Evolutionary conservation across 1,284 basidiomycete species (phyloP).

Genomic region (Marasmius fiardii): DNA sequence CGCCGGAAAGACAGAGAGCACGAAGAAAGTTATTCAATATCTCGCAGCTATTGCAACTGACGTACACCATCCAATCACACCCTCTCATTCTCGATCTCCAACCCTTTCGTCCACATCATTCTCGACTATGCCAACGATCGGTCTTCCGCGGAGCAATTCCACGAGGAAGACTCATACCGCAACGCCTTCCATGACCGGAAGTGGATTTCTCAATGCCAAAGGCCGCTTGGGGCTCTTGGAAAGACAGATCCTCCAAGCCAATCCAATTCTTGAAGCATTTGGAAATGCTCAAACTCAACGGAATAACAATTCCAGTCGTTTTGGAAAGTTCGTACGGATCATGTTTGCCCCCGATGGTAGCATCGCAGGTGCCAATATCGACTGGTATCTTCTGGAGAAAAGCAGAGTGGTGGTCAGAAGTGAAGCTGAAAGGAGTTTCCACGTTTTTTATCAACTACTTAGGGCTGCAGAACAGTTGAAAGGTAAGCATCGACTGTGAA

Average conservation of each 20-base stretch:
- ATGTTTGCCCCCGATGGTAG: conserved; percentile 92
- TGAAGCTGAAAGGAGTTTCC: conserved; percentile 90
- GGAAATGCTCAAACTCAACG: conserved; percentile 98
- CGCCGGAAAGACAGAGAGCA: conserved; percentile 99
- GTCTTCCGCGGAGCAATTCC: conserved; percentile 56
- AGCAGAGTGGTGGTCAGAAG: conserved; percentile 90
- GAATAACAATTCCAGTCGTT: conserved; percentile 99
- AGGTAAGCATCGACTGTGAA: conserved; percentile 38
- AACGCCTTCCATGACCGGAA: conserved; percentile 40
- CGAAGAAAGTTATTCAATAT: conserved; percentile 99
- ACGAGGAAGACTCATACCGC: conserved; percentile 40
- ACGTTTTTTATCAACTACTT: conserved; percentile 94
- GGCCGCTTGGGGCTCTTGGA: conserved; percentile 86
- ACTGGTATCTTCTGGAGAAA: conserved; percentile 99
- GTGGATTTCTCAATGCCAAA: conserved; percentile 51
- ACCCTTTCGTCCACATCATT: conserved; percentile 45
- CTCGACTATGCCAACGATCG: conserved; percentile 51
- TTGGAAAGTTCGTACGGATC: conserved; percentile 97
- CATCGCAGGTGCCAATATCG: conserved; percentile 97
- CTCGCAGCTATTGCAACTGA: conserved; percentile 95
- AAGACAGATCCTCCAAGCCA: conserved; percentile 96
- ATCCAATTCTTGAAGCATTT: conserved; percentile 97
- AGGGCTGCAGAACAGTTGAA: conserved; percentile 65
- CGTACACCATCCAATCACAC: conserved; percentile 51
- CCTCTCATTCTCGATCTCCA: conserved; percentile 59